Evolutionary conservation across 164 flowering plant genomes (phyloP).

Genomic region (Aristolochia fimbriata): DNA sequence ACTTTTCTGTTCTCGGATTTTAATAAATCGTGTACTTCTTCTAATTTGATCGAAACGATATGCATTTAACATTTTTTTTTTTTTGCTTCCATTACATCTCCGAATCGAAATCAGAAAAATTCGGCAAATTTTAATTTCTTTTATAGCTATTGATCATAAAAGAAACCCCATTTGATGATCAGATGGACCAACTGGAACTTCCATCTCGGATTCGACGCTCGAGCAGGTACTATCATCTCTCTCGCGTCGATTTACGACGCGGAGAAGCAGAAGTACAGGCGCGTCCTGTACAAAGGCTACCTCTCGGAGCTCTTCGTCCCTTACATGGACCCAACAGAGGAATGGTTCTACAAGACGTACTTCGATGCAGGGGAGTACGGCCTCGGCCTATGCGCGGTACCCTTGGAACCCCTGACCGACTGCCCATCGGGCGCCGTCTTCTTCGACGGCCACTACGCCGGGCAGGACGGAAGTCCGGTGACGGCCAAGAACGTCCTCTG

Average conservation of each 20-base stretch:
- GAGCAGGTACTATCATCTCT: conserved; percentile 53
- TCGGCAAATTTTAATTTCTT: too few relatives aligned
- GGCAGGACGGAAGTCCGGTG: conserved; percentile 30
- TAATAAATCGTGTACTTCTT: too few relatives aligned
- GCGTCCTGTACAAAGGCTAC: conserved; percentile 44
- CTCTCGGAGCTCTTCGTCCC: conserved; percentile 59
- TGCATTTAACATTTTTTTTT: too few relatives aligned
- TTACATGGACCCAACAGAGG: conserved; percentile 57
- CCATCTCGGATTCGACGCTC: conserved; percentile 35
- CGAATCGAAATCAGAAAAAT: too few relatives aligned
- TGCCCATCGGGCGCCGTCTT: conserved; percentile 44
- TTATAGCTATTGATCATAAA: too few relatives aligned
- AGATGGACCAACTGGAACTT: conserved; percentile 66
- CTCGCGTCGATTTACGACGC: conserved; percentile 38
- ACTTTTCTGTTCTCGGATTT: too few relatives aligned
- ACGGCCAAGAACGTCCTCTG: conserved; percentile 26
- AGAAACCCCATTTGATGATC: neutral
- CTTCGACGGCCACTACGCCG: conserved; percentile 33
- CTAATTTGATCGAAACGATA: too few relatives aligned
- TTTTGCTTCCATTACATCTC: too few relatives aligned
- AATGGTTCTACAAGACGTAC: conserved; percentile 45
- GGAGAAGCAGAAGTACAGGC: conserved; percentile 21
- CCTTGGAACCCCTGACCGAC: conserved; percentile 34
- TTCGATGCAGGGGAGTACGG: conserved; percentile 63
- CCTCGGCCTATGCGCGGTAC: conserved; percentile 29